phyloP scores from a whole-genome alignment of 2,329 filamentous ascomycete species.

The Aspergillus carbonarius region DNA sequence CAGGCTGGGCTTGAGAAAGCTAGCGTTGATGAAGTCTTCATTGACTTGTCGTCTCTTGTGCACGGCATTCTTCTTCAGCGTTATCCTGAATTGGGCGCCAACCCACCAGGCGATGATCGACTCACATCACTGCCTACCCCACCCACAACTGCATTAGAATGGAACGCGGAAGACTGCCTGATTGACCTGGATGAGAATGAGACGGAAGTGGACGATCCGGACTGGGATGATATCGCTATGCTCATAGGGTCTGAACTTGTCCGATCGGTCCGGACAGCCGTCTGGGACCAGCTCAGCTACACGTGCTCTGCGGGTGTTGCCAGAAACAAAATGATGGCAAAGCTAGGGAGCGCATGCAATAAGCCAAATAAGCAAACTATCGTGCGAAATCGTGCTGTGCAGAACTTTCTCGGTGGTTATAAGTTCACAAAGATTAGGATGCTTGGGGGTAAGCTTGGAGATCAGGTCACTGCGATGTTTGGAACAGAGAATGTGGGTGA shows the following conservation, averaged over 20 bases:
- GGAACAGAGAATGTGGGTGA: slow-evolving; percentile 77
- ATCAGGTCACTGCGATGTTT: slow-evolving; percentile 78
- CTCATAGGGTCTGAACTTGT: slow-evolving; percentile 87
- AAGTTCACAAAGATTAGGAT: slow-evolving; percentile 95
- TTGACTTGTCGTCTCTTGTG: slow-evolving; percentile 84
- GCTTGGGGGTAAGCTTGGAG: slow-evolving; percentile 90
- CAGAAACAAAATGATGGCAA: slow-evolving; percentile 91
- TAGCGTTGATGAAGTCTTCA: slow-evolving; percentile 90
- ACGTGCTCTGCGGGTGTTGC: slow-evolving; percentile 90
- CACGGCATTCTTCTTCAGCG: slow-evolving; percentile 71
- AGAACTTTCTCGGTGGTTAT: slow-evolving; percentile 76
- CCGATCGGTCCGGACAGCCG: slow-evolving; percentile 66
- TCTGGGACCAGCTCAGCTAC: slow-evolving; percentile 73
- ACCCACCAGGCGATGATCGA: slow-evolving; percentile 52
- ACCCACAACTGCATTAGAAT: slow-evolving; percentile 71
- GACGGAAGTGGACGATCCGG: slow-evolving; percentile 75
- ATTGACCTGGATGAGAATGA: slow-evolving; percentile 72
- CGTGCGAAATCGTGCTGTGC: slow-evolving; percentile 79
- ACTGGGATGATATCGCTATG: slow-evolving; percentile 94
- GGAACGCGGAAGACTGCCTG: slow-evolving; percentile 73
- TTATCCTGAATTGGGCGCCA: slow-evolving; percentile 67
- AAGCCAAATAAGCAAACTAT: slow-evolving; percentile 95
- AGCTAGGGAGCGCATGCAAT: slow-evolving; percentile 84
- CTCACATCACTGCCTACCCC: slow-evolving; percentile 71
- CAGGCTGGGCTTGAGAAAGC: slow-evolving; percentile 78